Evolutionary conservation across 176 grass and related monocot species (phyloP), one percentile per base, ranked within the genome.

Genomic region (Poa annua): DNA sequence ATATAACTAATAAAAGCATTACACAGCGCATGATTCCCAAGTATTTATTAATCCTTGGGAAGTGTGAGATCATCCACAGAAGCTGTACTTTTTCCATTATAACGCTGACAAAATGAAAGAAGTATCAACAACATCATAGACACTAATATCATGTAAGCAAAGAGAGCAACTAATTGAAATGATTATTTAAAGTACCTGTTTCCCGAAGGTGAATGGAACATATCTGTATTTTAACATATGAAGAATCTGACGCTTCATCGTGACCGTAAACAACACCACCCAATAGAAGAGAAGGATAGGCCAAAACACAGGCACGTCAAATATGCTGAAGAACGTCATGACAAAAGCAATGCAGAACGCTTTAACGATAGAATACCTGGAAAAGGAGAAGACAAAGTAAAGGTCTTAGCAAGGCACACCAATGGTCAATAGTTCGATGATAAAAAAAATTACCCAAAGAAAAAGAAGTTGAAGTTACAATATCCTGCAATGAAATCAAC

Each of bases 211-310:
- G 85, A 94, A 94, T 53, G 92, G 92, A 64, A 94, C 84, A 67
- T 94, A 94, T 94, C 81, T 92, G 78, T 94, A 94, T 74, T 90
- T 94, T 47, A 94, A 83, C 92, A 94, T 94, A 85, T 94, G 89
- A 56, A 87, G 89, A 57, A 94, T 87, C 75, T 94, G 92, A 13
- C 84, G 84, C 87, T 94, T 94, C 89, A 94, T 92, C 83, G 92
- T 92, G 59, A 92, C 84, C 6, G 90, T 88, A 82, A 87, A 85
- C 75, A 94, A 78, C 44, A 88, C 76, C 29, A 88, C 88, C 81
- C 89, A 94, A 63, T 92, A 94, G 68, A 94, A 89, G 41, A 94
- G 67, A 67, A 94, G 87, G 82, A 94, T 94, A 47, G 92, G 92
- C 92, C 89, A 94, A 87, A 94, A 94, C 25, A 94, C 92, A 39